Evolutionary conservation across 2,329 filamentous ascomycete species (phyloP).

Genomic region (Diaporthe destruens): DNA sequence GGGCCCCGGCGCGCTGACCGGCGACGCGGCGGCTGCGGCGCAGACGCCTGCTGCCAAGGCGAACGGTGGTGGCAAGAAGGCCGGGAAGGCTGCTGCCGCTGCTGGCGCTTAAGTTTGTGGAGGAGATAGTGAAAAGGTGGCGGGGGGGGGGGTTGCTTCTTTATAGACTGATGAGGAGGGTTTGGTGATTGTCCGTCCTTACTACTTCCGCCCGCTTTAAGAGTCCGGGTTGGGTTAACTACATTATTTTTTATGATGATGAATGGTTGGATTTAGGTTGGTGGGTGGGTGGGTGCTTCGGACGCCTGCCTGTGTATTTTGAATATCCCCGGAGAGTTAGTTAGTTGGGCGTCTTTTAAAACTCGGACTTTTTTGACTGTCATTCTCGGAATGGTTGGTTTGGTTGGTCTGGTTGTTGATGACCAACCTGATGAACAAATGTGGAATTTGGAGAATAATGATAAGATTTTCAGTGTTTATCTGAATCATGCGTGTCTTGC

Average conservation of each 20-base stretch:
- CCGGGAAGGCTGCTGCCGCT: slow-evolving; percentile 12
- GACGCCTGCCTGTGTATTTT: neutral
- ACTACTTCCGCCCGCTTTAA: neutral
- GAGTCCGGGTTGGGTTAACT: neutral
- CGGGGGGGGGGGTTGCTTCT: neutral
- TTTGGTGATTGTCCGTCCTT: no score
- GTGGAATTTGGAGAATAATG: no score
- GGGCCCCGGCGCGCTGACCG: slow-evolving; percentile 45
- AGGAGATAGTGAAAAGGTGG: no score
- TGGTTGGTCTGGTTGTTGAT: no score
- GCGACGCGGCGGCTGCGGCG: slow-evolving; percentile 45
- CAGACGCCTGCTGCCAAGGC: slow-evolving; percentile 46
- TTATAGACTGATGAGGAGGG: neutral
- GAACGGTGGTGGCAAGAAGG: slow-evolving; percentile 15
- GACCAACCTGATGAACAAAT: no score
- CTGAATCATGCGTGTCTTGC: no score
- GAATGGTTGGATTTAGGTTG: no score
- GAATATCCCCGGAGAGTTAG: neutral
- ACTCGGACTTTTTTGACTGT: slow-evolving; percentile 15
- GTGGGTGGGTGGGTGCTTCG: neutral
- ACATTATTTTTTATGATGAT: no score
- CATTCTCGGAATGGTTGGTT: slow-evolving; percentile 16
- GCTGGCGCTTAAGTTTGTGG: neutral
- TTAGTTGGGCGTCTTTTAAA: slow-evolving; percentile 3
- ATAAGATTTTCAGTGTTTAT: no score